Evolutionary conservation across 2,329 filamentous ascomycete genomes (phyloP).

Genomic region (Xylariaceae sp.): DNA sequence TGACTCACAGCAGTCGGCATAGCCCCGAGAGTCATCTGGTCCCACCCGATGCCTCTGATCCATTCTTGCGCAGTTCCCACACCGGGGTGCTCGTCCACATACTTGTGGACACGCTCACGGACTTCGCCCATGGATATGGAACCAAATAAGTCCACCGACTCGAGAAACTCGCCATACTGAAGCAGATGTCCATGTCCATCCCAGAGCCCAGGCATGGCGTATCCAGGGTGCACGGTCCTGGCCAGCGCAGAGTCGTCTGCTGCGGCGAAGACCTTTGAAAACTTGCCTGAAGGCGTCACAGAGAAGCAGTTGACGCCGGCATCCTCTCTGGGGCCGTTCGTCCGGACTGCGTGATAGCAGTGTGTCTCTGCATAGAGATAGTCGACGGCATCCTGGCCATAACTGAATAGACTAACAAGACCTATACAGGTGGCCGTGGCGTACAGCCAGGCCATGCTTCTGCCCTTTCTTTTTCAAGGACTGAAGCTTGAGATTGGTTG

Average conservation of each 20-base stretch:
- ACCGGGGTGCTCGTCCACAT: constrained; percentile 44
- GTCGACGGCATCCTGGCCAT: constrained; percentile 22
- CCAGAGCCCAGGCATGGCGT: constrained; percentile 62
- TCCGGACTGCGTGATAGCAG: constrained; percentile 42
- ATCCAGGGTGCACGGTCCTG: constrained; percentile 38
- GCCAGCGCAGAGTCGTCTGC: constrained; percentile 26
- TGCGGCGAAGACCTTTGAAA: constrained; percentile 43
- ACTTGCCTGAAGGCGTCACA: constrained; percentile 43
- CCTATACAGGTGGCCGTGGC: constrained; percentile 22
- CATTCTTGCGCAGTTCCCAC: constrained; percentile 52
- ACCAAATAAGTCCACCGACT: constrained; percentile 60
- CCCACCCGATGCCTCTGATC: constrained; percentile 65
- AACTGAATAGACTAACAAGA: constrained; percentile 23
- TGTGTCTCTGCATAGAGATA: constrained; percentile 31
- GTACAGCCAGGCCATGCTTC: constrained; percentile 16
- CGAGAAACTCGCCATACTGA: constrained; percentile 61
- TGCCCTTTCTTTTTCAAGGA: not conserved
- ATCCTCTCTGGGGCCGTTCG: constrained; percentile 32
- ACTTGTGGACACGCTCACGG: constrained; percentile 44
- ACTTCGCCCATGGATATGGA: constrained; percentile 51
- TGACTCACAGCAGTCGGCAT: constrained; percentile 59
- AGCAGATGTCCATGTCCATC: constrained; percentile 65
- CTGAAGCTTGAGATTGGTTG: not conserved
- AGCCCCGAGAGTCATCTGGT: constrained; percentile 57
- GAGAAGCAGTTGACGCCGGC: constrained; percentile 50